Evolutionary conservation across 352 stramenopile genomes (phyloP), one percentile per base, ranked within the genome.

Genomic region (Phytophthora pistaciae): DNA sequence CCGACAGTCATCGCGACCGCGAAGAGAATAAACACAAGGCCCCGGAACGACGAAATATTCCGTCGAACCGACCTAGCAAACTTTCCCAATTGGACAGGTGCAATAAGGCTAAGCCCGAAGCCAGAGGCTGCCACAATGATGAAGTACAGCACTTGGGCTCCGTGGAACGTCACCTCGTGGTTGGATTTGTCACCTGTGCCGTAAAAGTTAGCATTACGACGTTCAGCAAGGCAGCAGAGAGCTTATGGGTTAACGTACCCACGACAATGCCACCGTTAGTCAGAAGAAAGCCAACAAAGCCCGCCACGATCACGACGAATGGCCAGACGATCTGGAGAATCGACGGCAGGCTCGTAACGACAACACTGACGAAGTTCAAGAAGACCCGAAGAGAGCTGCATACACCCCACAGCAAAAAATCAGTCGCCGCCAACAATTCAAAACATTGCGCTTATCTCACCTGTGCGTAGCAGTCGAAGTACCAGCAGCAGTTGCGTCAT

Each of bases 231-330:
- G 13, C 40, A 25, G 20, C 20, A 52, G 20, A 54, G 18, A 49
- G 16, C 7, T 23, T 21, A 5, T 49, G 1, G 18, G 18, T 13
- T 13, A 21, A 25, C 84, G 68, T 76, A 95, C 87, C 88, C 3
- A 96, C 85, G 53, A 95, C 89, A 31, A 96, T 91, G 2, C 85
- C 84, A 13, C 90, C 87, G 66, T 96, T 96, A 29, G 56, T 64
- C n/a, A 93, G 14, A 16, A 96, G 75, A 55, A 96, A 96, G 0
- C 27, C 64, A 3, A 74, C 48, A 60, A 96, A 96, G 2, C 59
- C 71, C 2, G 64, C 58, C 11, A 94, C 78, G 25, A 94, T 71
- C 3, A 73, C 60, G 44, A 93, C 65, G 55, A 93, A 94, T 3
- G 90, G 87, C 88, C 88, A 95, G 8, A 92, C 72, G 42, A 92